Evolutionary conservation across 192 early-diverging fungal genomes (phyloP).

Genomic region (Mortierella antarctica): DNA sequence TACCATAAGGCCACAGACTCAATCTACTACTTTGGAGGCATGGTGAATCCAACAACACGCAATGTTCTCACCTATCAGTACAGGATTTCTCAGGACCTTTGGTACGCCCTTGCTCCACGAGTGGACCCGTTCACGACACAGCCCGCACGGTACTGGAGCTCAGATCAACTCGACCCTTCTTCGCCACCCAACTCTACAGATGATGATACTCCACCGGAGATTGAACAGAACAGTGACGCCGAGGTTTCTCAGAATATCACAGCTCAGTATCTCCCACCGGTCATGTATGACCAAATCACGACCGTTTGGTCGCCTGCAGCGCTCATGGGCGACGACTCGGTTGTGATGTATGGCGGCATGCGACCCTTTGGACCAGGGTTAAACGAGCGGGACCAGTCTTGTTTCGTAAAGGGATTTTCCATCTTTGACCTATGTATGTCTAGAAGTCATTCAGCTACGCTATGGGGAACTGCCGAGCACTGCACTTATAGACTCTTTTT

Average conservation of each 20-base stretch:
- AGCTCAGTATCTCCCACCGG: slow-evolving; percentile 12
- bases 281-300: slow-evolving; percentile 39
- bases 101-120: slow-evolving; percentile 47
- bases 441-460: not conserved
- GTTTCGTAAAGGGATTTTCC: slow-evolving; percentile 24
- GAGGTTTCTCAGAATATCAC: not conserved
- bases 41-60: slow-evolving; percentile 40
- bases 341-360: slow-evolving; percentile 48
- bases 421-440: slow-evolving; percentile 52
- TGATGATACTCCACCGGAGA: not conserved
- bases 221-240: slow-evolving; percentile 2
- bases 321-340: slow-evolving; percentile 36
- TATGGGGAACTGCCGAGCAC: not conserved
- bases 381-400: slow-evolving; percentile 23
- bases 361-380: slow-evolving; percentile 43
- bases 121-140: slow-evolving; percentile 40
- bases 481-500: not conserved
- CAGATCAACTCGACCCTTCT: not conserved
- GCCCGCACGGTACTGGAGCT: not conserved
- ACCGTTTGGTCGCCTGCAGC: slow-evolving; percentile 42
- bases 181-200: slow-evolving; percentile 2
- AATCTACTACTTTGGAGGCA: slow-evolving; percentile 53
- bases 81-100: slow-evolving; percentile 34
- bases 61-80: slow-evolving; percentile 45
- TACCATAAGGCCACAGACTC: slow-evolving; percentile 48